These are phyloP conservation scores for Calocybe indica DNA, from an alignment of 768 basidiomycete species.

Conservation along the genomic window DNA sequence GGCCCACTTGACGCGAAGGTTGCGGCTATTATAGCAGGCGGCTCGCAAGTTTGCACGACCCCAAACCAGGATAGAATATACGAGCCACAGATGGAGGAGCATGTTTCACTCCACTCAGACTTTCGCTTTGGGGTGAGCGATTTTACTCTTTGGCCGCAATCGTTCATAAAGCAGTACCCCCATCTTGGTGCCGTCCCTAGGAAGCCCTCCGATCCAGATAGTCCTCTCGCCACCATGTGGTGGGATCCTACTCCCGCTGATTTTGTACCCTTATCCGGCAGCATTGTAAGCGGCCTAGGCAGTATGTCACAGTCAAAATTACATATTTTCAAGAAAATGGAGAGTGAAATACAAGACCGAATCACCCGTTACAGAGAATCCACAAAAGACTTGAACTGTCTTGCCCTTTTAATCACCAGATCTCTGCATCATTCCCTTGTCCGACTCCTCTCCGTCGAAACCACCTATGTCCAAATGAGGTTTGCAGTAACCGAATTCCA, in stretches of 20 bases:
- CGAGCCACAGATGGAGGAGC: too few species aligned
- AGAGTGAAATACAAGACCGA: too few species aligned
- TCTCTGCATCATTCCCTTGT: neutral
- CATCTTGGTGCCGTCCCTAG: neutral
- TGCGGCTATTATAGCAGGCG: too few species aligned
- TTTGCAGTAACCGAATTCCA: neutral
- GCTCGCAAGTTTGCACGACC: too few species aligned
- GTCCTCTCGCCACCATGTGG: neutral
- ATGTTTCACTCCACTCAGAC: neutral
- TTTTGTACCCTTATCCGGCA: neutral
- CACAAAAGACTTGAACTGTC: neutral
- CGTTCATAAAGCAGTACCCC: neutral
- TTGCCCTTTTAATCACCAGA: neutral
- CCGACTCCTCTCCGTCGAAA: neutral
- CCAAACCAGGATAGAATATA: too few species aligned
- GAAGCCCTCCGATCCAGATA: neutral
- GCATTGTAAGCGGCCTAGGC: neutral
- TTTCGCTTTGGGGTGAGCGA: neutral
- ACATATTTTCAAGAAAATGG: too few species aligned
- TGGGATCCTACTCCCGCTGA: neutral
- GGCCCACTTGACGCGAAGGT: too few species aligned
- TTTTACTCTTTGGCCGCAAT: neutral
- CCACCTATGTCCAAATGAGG: neutral
- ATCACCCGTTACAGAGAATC: neutral
- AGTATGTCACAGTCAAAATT: neutral